Conservation (phyloP, 495 filamentous ascomycete species). For the Annulohypoxylon stygium region DNA sequence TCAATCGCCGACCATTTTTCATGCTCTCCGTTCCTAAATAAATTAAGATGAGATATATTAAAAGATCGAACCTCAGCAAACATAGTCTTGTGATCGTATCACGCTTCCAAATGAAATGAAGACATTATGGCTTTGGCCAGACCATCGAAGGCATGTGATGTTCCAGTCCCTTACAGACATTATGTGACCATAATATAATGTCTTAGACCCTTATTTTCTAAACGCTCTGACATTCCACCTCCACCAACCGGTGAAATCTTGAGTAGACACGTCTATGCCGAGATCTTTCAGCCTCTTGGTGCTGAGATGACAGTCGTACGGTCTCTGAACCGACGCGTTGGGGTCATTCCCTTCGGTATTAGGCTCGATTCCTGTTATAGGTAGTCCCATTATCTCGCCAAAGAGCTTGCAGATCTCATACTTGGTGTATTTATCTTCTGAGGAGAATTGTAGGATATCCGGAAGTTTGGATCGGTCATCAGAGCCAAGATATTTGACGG, state of each 20-base stretch:
- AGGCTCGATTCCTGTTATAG: slow-evolving; percentile 75
- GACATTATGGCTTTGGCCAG: slow-evolving; percentile 23
- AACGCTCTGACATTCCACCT: slow-evolving; percentile 64
- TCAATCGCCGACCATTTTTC: too few species aligned
- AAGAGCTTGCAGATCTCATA: slow-evolving; percentile 89
- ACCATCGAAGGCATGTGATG: not conserved
- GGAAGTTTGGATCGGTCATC: slow-evolving; percentile 67
- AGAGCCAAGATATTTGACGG: slow-evolving; percentile 71
- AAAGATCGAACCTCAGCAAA: not conserved
- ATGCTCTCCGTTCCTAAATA: not conserved
- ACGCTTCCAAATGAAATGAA: not conserved
- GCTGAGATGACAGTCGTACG: slow-evolving; percentile 90
- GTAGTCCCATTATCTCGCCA: slow-evolving; percentile 82
- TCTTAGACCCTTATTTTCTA: slow-evolving; percentile 54
- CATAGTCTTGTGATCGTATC: not conserved
- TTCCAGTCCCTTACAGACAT: slow-evolving; percentile 32
- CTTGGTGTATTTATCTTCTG: slow-evolving; percentile 89
- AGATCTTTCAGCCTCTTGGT: slow-evolving; percentile 80
- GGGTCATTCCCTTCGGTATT: slow-evolving; percentile 84
- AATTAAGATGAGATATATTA: not conserved
- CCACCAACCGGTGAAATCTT: slow-evolving; percentile 90
- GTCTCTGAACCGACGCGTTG: slow-evolving; percentile 78
- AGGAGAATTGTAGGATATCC: slow-evolving; percentile 84
- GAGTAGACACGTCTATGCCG: slow-evolving; percentile 80
- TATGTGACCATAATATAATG: slow-evolving; percentile 14